Conservation (phyloP, 768 basidiomycete species). For the Pisolithus sp. region DNA sequence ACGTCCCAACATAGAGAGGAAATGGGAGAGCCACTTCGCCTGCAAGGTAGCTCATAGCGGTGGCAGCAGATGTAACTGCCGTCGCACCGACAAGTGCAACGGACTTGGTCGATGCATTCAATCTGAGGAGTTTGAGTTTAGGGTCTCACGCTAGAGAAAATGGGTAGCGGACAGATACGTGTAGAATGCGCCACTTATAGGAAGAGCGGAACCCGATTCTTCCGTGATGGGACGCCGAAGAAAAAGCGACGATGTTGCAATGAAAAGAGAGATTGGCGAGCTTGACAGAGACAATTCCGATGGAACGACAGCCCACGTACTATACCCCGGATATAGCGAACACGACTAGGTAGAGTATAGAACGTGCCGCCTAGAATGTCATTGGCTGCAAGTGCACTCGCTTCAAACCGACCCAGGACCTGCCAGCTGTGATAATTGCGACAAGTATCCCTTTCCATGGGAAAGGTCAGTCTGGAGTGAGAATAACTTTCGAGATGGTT, state of each 20-base stretch:
- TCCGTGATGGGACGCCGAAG: slow-evolving; percentile 73
- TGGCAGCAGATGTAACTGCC: slow-evolving; percentile 66
- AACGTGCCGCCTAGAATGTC: slow-evolving; percentile 64
- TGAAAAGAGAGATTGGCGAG: slow-evolving; percentile 62
- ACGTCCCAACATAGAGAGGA: slow-evolving; percentile 43
- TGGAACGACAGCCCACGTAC: slow-evolving; percentile 30
- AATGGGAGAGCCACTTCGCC: slow-evolving; percentile 59
- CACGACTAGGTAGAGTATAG: slow-evolving; percentile 65
- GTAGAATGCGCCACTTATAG: slow-evolving; percentile 66
- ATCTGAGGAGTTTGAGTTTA: slow-evolving; percentile 27
- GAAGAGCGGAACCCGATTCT: slow-evolving; percentile 63
- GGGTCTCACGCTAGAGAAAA: not conserved
- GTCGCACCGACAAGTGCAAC: slow-evolving; percentile 65
- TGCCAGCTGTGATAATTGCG: slow-evolving; percentile 26
- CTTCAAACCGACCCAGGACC: slow-evolving; percentile 56
- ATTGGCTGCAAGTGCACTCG: slow-evolving; percentile 61
- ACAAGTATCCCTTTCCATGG: slow-evolving; percentile 28
- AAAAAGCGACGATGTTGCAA: slow-evolving; percentile 56
- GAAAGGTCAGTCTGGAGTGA: slow-evolving; percentile 38
- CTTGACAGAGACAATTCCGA: slow-evolving; percentile 24
- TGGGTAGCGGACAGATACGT: slow-evolving; percentile 48
- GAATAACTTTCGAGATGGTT: slow-evolving; percentile 39
- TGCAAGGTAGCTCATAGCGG: slow-evolving; percentile 59
- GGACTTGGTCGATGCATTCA: slow-evolving; percentile 60
- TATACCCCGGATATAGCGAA: slow-evolving; percentile 57